Conservation (phyloP, 148 eudicot genomes). For the Heliamphora exappendiculata region DNA sequence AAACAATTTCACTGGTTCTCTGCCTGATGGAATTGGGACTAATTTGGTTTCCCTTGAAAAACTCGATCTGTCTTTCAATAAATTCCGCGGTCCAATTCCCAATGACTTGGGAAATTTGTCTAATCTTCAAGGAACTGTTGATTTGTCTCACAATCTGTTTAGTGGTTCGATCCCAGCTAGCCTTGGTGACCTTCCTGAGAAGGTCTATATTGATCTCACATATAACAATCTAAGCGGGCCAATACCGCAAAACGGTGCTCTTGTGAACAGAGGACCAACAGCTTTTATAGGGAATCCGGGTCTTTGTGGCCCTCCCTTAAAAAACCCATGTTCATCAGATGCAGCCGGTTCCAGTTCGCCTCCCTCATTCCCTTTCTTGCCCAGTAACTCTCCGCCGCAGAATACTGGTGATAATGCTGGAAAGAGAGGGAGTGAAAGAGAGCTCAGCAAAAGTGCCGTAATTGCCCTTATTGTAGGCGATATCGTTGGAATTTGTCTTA, state of each 20-base stretch:
- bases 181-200: conserved; percentile 92
- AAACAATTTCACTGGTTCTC: conserved; percentile 62
- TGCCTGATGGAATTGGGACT: conserved; percentile 71
- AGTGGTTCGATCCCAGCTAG: conserved; percentile 83
- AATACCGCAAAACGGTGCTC: conserved; percentile 87
- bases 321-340: conserved; percentile 52
- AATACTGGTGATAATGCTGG: conserved; percentile 20
- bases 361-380: conserved; percentile 60
- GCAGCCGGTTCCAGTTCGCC: conserved; percentile 40
- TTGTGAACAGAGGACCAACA: conserved; percentile 86
- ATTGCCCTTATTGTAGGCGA: conserved; percentile 63
- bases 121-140: conserved; percentile 79
- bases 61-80: conserved; percentile 67
- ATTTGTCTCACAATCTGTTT: conserved; percentile 82
- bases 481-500: conserved; percentile 72
- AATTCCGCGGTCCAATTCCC: conserved; percentile 62
- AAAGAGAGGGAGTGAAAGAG: conserved; percentile 33
- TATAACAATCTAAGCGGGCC: conserved; percentile 76
- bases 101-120: conserved; percentile 74
- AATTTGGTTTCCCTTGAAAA: conserved; percentile 54
- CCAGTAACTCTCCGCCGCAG: conserved; percentile 45
- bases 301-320: conserved; percentile 92
- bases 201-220: conserved; percentile 87
- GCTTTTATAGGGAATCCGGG: conserved; percentile 88
- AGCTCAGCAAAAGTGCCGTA: conserved; percentile 56